Percentiles rank a stretch among this genome's conserved stretches.
Conservation (phyloP, 129 eudicot genomes). For the Pulicaria dysenterica region DNA sequence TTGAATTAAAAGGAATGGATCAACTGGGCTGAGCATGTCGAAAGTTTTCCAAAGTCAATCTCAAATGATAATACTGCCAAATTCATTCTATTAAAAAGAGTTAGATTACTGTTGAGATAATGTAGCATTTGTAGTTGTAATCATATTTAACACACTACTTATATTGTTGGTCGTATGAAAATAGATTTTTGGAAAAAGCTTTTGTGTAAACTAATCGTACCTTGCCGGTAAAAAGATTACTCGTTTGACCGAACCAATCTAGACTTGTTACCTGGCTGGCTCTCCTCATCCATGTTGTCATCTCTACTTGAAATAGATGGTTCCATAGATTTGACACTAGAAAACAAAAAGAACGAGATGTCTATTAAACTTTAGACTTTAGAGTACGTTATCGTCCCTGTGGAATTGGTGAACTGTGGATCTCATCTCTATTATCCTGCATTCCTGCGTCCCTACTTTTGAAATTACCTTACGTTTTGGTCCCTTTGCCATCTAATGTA, state of each 20-base stretch:
- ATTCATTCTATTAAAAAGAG: background rate
- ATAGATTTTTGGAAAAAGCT: background rate
- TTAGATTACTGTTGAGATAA: background rate
- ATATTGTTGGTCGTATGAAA: background rate
- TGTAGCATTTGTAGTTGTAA: background rate
- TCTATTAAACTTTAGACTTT: background rate
- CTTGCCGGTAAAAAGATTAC: background rate
- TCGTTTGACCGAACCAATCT: background rate
- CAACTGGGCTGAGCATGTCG: background rate
- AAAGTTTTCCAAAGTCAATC: background rate
- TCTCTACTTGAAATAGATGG: background rate
- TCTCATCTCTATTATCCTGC: too few relatives aligned
- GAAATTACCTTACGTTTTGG: too few relatives aligned
- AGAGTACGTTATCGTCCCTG: too few relatives aligned
- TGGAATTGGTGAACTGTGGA: too few relatives aligned
- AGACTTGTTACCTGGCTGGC: background rate
- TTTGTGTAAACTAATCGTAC: background rate
- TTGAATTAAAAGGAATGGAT: background rate
- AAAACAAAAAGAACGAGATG: background rate
- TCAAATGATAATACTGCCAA: background rate
- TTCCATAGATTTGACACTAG: background rate
- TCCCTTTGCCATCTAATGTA: too few relatives aligned
- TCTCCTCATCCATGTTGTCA: background rate
- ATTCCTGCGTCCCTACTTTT: too few relatives aligned
- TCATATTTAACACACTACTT: background rate